These are phyloP conservation scores for Oryza australiensis DNA, from an alignment of 176 grass and related monocot genomes.

Conservation along the genomic window DNA sequence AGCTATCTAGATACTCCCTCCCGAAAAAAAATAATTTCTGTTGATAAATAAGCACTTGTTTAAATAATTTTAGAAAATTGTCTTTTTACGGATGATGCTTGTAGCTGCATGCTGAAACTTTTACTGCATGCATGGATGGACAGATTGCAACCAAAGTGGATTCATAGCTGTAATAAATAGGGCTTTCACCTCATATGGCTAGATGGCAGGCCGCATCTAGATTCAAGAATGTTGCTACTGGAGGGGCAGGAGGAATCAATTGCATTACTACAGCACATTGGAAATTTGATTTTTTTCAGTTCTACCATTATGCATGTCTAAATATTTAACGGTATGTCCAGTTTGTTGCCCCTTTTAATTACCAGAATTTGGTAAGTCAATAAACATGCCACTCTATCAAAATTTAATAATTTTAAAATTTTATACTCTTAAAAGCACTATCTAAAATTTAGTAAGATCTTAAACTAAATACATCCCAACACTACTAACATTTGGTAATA, in stretches of 20 bases:
- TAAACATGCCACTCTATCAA: too few relatives aligned
- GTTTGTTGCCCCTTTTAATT: too few relatives aligned
- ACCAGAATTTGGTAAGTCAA: too few relatives aligned
- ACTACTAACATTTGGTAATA: too few relatives aligned
- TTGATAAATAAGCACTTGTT: too few relatives aligned
- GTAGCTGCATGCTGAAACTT: background rate
- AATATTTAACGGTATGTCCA: background rate
- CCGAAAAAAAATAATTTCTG: too few relatives aligned
- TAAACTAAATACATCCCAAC: too few relatives aligned
- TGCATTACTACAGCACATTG: background rate
- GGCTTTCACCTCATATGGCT: background rate
- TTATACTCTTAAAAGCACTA: too few relatives aligned
- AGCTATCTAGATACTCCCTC: conserved; percentile 5
- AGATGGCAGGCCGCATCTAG: background rate
- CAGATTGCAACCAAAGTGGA: background rate
- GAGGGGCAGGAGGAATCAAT: background rate
- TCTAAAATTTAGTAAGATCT: too few relatives aligned
- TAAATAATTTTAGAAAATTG: too few relatives aligned
- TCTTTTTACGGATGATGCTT: too few relatives aligned
- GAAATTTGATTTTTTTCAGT: background rate
- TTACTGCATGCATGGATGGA: conserved; percentile 4
- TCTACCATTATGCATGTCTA: background rate
- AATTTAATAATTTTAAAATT: too few relatives aligned
- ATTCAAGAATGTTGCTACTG: conserved; percentile 28
- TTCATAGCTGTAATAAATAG: background rate